phyloP scores from a whole-genome alignment of 2,329 filamentous ascomycete species.

The Phaeomoniella chlamydospora region DNA sequence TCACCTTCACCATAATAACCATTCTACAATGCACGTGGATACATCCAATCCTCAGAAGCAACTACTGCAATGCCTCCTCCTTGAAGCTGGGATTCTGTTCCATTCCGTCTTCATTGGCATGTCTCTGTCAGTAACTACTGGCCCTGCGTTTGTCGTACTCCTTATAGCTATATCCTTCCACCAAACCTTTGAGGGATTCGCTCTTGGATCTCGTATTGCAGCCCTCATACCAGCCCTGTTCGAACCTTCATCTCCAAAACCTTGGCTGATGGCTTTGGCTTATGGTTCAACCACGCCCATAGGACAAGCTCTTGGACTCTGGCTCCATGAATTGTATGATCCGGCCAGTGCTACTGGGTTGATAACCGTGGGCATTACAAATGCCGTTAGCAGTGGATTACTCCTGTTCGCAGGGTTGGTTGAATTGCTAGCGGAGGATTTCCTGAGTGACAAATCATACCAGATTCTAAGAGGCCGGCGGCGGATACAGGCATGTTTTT shows the following conservation, averaged over 20 bases:
- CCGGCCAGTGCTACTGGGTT: conserved; percentile 62
- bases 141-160: conserved; percentile 65
- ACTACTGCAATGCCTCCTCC: conserved; percentile 61
- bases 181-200: conserved; percentile 79
- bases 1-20: conserved; percentile 8
- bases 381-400: conserved; percentile 68
- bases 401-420: conserved; percentile 72
- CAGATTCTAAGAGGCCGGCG: conserved; percentile 40
- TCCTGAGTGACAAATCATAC: conserved; percentile 54
- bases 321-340: conserved; percentile 67
- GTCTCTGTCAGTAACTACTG: conserved; percentile 69
- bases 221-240: conserved; percentile 54
- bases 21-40: conserved; percentile 5
- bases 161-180: conserved; percentile 71
- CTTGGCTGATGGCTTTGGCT: conserved; percentile 54
- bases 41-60: conserved; percentile 47
- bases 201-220: conserved; percentile 71
- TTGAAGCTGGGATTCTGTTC: conserved; percentile 74
- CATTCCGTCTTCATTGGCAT: conserved; percentile 80
- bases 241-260: conserved; percentile 54
- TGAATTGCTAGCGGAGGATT: conserved; percentile 74
- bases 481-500: conserved; percentile 46
- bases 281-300: conserved; percentile 62
- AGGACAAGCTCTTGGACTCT: conserved; percentile 68
- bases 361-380: conserved; percentile 75